These are phyloP conservation scores for Proteromonas lacertae DNA, from an alignment of 352 stramenopile genomes.

Conservation along the genomic window DNA sequence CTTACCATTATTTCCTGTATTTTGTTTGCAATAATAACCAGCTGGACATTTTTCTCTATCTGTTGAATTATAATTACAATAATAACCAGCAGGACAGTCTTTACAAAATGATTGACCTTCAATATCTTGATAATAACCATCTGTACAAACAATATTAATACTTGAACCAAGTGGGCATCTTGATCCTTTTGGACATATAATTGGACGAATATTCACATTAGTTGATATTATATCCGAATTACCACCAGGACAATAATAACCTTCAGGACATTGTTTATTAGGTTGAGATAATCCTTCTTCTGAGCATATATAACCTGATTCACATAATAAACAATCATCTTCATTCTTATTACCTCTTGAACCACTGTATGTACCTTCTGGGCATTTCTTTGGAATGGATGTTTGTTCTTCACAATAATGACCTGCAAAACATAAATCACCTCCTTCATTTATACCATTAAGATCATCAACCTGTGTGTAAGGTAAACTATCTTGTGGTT, in stretches of 20 bases:
- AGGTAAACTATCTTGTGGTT: slow-evolving; percentile 2
- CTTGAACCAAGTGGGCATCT: slow-evolving; percentile 26
- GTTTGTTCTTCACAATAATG: slow-evolving; percentile 26
- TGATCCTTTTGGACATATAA: slow-evolving; percentile 10
- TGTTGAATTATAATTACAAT: slow-evolving; percentile 24
- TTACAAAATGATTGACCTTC: slow-evolving; percentile 3
- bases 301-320: slow-evolving; percentile 24
- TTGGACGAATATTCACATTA: slow-evolving; percentile 6
- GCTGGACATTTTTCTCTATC: slow-evolving; percentile 22
- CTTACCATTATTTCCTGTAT: slow-evolving; percentile 10
- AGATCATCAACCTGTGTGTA: slow-evolving; percentile 4
- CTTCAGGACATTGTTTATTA: neutral
- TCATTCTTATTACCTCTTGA: slow-evolving; percentile 25
- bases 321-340: slow-evolving; percentile 32
- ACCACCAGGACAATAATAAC: slow-evolving; percentile 17
- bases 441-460: slow-evolving; percentile 3
- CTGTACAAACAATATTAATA: slow-evolving; percentile 16
- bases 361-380: slow-evolving; percentile 27
- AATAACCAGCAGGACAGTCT: slow-evolving; percentile 16
- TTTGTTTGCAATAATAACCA: slow-evolving; percentile 35
- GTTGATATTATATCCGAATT: slow-evolving; percentile 1
- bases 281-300: neutral
- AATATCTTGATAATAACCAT: slow-evolving; percentile 11
- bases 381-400: slow-evolving; percentile 22
- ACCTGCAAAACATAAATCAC: slow-evolving; percentile 10